These are phyloP conservation scores for Ascochyta pisi DNA, from an alignment of 2,329 filamentous ascomycete genomes.

Conservation along the genomic window DNA sequence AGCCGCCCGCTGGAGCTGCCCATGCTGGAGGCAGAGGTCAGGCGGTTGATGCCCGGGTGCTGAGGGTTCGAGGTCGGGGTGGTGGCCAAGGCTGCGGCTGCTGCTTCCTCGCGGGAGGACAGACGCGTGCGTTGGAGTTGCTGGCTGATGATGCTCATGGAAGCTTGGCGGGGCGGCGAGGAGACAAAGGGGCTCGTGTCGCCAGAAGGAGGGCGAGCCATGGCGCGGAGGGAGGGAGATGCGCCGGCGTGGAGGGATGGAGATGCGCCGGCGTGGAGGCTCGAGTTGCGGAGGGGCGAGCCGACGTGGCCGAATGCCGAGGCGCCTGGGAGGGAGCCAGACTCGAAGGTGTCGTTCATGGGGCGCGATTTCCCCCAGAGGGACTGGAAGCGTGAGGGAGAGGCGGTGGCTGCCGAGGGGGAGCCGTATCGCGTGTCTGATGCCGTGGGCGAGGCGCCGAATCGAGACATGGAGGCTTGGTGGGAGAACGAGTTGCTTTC, in stretches of 20 bases:
- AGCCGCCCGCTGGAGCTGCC: conserved; percentile 40
- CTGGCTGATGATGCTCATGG: conserved; percentile 68
- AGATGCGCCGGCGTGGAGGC: conserved; percentile 57
- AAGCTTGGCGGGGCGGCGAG: conserved; percentile 63
- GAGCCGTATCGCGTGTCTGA: conserved; percentile 57
- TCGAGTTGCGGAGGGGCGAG: conserved; percentile 70
- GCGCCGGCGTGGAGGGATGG: conserved; percentile 59
- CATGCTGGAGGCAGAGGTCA: conserved; percentile 44
- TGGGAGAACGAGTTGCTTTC: conserved; percentile 56
- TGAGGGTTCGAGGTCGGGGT: conserved; percentile 35
- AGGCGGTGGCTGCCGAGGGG: conserved; percentile 59
- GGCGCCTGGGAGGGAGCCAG: conserved; percentile 45
- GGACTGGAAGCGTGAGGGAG: conserved; percentile 67
- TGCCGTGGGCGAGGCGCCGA: conserved; percentile 57
- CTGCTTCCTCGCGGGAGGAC: conserved; percentile 41
- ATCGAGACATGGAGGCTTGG: conserved; percentile 56
- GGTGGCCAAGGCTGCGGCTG: background rate
- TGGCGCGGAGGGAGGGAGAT: conserved; percentile 60
- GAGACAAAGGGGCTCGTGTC: conserved; percentile 60
- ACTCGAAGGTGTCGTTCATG: conserved; percentile 55
- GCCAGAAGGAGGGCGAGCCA: conserved; percentile 55
- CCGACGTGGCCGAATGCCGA: conserved; percentile 67
- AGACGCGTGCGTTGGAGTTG: conserved; percentile 58
- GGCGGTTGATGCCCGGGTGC: conserved; percentile 72
- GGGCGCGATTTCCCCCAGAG: conserved; percentile 60